Conservation (phyloP, 2,329 filamentous ascomycete species). For the Pezicula rhizophila region DNA sequence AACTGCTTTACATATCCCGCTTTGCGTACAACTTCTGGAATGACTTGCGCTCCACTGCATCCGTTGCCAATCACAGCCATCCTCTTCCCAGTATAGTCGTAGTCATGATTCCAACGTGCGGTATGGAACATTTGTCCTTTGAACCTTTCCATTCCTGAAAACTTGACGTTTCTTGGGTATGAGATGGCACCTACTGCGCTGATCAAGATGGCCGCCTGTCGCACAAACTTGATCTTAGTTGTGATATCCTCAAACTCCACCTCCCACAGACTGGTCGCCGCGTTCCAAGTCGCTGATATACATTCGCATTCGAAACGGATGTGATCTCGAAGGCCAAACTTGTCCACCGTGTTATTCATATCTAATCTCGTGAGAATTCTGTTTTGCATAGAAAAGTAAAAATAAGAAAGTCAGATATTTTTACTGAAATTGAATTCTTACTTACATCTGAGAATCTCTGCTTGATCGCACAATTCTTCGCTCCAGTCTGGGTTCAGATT, state of each 20-base stretch:
- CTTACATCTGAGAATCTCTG: slow-evolving; percentile 25
- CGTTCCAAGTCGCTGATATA: slow-evolving; percentile 17
- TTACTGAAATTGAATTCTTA: no score
- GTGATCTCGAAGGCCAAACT: slow-evolving; percentile 22
- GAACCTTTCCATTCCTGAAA: slow-evolving; percentile 22
- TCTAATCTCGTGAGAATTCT: slow-evolving; percentile 7
- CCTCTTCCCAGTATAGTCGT: slow-evolving; percentile 20
- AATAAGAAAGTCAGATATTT: no score
- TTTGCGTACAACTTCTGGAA: slow-evolving; percentile 17
- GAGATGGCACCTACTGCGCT: slow-evolving; percentile 21
- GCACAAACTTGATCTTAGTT: slow-evolving; percentile 16
- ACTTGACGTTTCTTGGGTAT: slow-evolving; percentile 17
- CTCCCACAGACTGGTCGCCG: slow-evolving; percentile 18
- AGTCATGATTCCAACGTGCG: slow-evolving; percentile 20
- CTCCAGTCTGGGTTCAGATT: slow-evolving; percentile 33
- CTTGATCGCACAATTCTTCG: slow-evolving; percentile 26
- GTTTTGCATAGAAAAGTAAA: no score
- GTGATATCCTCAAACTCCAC: slow-evolving; percentile 19
- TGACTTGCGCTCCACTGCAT: slow-evolving; percentile 23
- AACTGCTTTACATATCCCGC: slow-evolving; percentile 21
- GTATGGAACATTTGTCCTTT: slow-evolving; percentile 22
- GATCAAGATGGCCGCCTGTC: slow-evolving; percentile 18
- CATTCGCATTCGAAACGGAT: slow-evolving; percentile 16
- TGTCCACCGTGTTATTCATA: slow-evolving; percentile 23
- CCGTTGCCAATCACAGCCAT: slow-evolving; percentile 26